Percentiles rank a stretch among this genome's conserved stretches.
These are phyloP conservation scores for Elymus sibiricus DNA, from an alignment of 176 grass and related monocot species.

Conservation along the genomic window DNA sequence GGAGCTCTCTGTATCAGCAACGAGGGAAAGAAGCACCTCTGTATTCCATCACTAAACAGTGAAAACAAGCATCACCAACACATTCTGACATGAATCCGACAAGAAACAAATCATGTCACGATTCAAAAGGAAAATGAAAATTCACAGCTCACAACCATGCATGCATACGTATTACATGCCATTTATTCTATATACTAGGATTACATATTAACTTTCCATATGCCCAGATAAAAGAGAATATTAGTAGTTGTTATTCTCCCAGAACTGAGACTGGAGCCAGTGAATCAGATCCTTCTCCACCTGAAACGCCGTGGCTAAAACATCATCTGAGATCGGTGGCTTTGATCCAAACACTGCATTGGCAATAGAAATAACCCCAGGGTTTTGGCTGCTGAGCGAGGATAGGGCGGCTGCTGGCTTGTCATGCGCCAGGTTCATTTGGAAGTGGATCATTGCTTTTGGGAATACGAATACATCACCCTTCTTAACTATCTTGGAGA, in stretches of 20 bases:
- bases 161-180: not conserved
- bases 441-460: slow-evolving; percentile 9
- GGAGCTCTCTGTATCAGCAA: not conserved
- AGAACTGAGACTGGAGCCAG: not conserved
- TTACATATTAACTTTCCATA: not conserved
- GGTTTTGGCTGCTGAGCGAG: not conserved
- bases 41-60: not conserved
- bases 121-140: not conserved
- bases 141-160: not conserved
- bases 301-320: not conserved
- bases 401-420: not conserved
- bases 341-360: slow-evolving; percentile 1
- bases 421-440: slow-evolving; percentile 3
- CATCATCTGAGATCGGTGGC: not conserved
- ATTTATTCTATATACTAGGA: not conserved
- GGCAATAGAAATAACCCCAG: slow-evolving; percentile 7
- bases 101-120: not conserved
- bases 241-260: not conserved
- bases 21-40: not conserved
- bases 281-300: not conserved
- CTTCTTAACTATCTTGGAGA: slow-evolving; percentile 5
- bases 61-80: not conserved
- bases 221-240: not conserved
- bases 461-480: not conserved
- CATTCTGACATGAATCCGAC: not conserved